These are phyloP conservation scores for Picochlorum sp. DNA, from an alignment of 139 green algal species.

Conservation along the genomic window DNA sequence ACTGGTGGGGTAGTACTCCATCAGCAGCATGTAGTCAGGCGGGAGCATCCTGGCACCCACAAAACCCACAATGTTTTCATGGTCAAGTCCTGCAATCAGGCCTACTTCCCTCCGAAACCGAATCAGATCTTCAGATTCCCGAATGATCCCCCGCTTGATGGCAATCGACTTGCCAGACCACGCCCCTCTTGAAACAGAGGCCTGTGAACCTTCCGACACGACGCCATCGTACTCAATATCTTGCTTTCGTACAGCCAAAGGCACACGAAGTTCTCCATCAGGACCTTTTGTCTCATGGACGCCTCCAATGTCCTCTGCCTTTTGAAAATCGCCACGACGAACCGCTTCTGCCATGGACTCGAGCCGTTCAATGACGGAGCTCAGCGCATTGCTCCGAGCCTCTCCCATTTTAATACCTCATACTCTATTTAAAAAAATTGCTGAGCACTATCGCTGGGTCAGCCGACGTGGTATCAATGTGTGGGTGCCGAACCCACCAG, in stretches of 20 bases:
- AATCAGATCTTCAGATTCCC: slow-evolving; percentile 49
- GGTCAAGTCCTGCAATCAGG: slow-evolving; percentile 44
- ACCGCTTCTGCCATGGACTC: slow-evolving; percentile 24
- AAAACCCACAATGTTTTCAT: slow-evolving; percentile 40
- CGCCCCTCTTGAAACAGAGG: slow-evolving; percentile 27
- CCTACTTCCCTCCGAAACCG: slow-evolving; percentile 56
- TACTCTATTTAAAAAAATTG: too few relatives aligned
- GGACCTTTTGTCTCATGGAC: background rate
- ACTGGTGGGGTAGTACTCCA: slow-evolving; percentile 45
- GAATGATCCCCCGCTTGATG: slow-evolving; percentile 48
- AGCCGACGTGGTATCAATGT: too few relatives aligned
- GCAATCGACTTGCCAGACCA: slow-evolving; percentile 39
- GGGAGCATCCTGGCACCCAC: slow-evolving; percentile 55
- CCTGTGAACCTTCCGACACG: slow-evolving; percentile 35
- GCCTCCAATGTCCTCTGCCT: slow-evolving; percentile 19
- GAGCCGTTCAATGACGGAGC: background rate
- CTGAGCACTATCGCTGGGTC: too few relatives aligned
- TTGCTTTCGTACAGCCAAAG: background rate
- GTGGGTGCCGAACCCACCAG: too few relatives aligned
- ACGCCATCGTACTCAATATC: background rate
- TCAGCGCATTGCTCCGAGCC: too few relatives aligned
- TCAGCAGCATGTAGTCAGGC: slow-evolving; percentile 61
- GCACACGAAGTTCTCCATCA: background rate
- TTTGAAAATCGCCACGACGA: slow-evolving; percentile 27
- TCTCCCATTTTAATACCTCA: too few relatives aligned